Evolutionary conservation across 805 yeast genomes (phyloP).

Genomic region (Groenewaldozyma tartarivorans): DNA sequence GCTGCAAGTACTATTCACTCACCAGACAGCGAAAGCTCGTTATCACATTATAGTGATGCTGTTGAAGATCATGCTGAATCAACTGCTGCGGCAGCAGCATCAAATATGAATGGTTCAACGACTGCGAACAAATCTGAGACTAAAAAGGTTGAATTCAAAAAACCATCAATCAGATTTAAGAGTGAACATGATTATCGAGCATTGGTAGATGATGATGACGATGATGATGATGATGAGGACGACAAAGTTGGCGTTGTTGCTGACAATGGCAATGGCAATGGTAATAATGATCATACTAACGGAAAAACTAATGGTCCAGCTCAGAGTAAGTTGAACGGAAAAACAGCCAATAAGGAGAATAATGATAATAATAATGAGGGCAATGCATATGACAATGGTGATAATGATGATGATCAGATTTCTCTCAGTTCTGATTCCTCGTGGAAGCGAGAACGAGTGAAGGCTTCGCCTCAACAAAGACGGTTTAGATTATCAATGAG

Average conservation of each 20-base stretch:
- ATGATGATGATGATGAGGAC: neutral
- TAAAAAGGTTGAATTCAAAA: neutral
- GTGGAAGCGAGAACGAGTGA: conserved; percentile 15
- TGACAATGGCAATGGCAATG: neutral
- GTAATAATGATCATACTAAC: neutral
- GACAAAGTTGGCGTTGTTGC: neutral
- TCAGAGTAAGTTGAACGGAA: too few relatives aligned
- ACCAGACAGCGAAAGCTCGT: conserved; percentile 10
- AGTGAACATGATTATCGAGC: conserved; percentile 1
- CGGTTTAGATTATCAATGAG: conserved; percentile 9
- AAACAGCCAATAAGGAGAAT: neutral
- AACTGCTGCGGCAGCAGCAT: conserved; percentile 2
- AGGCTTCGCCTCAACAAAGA: neutral
- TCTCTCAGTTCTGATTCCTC: conserved; percentile 19
- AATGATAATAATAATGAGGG: neutral
- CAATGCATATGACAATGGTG: conserved; percentile 3
- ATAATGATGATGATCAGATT: conserved; percentile 13
- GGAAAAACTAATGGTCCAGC: neutral
- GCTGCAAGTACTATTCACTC: neutral
- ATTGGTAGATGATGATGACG: neutral
- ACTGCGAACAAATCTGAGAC: conserved; percentile 1
- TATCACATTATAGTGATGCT: conserved; percentile 19
- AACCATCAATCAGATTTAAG: neutral
- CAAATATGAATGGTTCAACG: too few relatives aligned
- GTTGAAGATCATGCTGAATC: conserved; percentile 10